Evolutionary conservation across 2,329 filamentous ascomycete genomes (phyloP), one percentile per base, ranked within the genome.

Genomic region (Pseudogymnoascus sp.): DNA sequence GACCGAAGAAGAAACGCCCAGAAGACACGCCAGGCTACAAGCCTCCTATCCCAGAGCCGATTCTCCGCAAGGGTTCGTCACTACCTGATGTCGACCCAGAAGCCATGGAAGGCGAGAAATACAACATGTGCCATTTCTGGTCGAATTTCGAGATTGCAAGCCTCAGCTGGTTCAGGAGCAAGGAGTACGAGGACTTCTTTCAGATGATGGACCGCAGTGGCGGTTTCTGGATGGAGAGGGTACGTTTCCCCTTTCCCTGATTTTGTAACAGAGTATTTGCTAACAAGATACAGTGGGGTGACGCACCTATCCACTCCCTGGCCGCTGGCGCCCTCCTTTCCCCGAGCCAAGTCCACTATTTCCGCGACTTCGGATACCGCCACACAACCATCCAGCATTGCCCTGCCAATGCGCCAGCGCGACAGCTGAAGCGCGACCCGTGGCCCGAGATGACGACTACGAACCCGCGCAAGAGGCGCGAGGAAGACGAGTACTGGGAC

Each of bases 91-190:
- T 97, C 63, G 91, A 97, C 72, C 87, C 89, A 0, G 93, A 97
- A 72, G 85, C 88, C 43, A 99, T 99, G 95, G 93, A 97, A 74
- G 91, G 92, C 67, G 95, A 99, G 76, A 90, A 88, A 71, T 99
- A 99, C 82, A 99, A 99, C 79, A 99, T 99, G 95, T 99, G 95
- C 75, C 95, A 99, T 80, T 99, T 97, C 81, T 99, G 95, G 95
- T 96, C 92, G 76, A 99, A 99, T 76, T 99, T 99, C 69, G 95
- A 99, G 77, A 99, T 99, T 78, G 95, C 95, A 12, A 87, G 88
- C 65, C 84, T 99, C 65, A 89, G 91, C 78, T 99, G 92, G 86
- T 97, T 97, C 84, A 87, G 95, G 70, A 97, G 93, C 80, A 93
- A 96, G 78, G 90, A 92, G 73, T 99, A 99, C 75, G 89, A 96